These are phyloP conservation scores for Hawksworthiomyces lignivorus DNA, from an alignment of 2,329 filamentous ascomycete genomes.

Conservation along the genomic window DNA sequence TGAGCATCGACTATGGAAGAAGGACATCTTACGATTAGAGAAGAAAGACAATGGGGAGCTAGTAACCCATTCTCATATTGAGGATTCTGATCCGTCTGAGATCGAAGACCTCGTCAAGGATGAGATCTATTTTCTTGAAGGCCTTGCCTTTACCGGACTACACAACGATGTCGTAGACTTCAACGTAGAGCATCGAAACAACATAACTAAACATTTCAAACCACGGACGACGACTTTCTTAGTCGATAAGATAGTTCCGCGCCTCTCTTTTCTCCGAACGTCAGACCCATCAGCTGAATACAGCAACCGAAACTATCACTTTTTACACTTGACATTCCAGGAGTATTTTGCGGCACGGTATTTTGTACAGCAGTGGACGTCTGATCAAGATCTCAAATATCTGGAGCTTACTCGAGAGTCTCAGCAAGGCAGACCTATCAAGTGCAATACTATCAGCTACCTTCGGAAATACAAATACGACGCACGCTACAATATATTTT, in stretches of 20 bases:
- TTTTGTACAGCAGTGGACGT: conserved; percentile 26
- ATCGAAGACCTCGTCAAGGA: conserved; percentile 13
- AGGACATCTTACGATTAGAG: conserved; percentile 25
- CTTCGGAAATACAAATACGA: conserved; percentile 30
- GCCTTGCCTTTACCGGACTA: conserved; percentile 29
- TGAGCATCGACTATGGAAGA: conserved; percentile 23
- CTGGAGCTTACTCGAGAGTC: conserved; percentile 6
- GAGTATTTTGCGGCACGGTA: conserved; percentile 35
- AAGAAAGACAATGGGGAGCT: too few species aligned
- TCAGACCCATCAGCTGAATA: conserved; percentile 19
- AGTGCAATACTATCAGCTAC: conserved; percentile 17
- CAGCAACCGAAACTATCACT: conserved; percentile 26
- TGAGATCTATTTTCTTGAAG: conserved; percentile 21
- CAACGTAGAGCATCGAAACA: conserved; percentile 15
- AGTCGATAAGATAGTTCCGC: conserved; percentile 15
- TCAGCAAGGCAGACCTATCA: not conserved
- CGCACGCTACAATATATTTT: conserved; percentile 30
- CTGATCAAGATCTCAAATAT: conserved; percentile 13
- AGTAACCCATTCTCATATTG: not conserved
- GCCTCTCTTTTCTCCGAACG: conserved; percentile 29
- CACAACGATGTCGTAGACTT: conserved; percentile 27
- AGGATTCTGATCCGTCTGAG: too few species aligned
- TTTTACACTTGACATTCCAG: conserved; percentile 35
- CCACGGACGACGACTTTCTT: too few species aligned
- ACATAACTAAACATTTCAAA: conserved; percentile 15